Base-by-base conservation (phyloP, 257 asterid species). In the Vinca minor region DNA sequence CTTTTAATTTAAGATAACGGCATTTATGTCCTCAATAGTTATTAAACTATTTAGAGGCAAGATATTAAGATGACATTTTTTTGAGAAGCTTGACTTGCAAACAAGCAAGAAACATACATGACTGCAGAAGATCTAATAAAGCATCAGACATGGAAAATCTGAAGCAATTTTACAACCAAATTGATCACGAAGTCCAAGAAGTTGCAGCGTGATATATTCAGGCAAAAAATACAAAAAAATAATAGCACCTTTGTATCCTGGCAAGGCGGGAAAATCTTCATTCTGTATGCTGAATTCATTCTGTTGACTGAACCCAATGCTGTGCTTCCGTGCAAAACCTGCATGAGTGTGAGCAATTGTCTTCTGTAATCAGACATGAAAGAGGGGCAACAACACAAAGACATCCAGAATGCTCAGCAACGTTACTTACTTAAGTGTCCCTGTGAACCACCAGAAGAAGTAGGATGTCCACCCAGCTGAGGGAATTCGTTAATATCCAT, bases 261-360 rank as follows among this genome's bases (percentile, higher is more conserved):
- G 95, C 80, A 87, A 81, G 72, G 97, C 96, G 56, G 97, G 96
- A 67, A 90, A 90, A 78, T 90, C 97, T 85, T 90, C 97, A 82
- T 84, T 90, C 71, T 87, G 97, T 76, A 90, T 90, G 81, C 97
- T 87, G 83, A 90, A 90, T 71, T 87, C 96, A 72, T 85, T 90
- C 79, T 85, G 97, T 77, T 87, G 97, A 75, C 64, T 64, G 63
- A 85, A 84, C 57, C 95, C 87, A 54, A 87, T 74, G 65, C 79
- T 82, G 69, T 84, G 96, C 74, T 87, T 90, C 76, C 87, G 89
- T 75, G 85, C 68, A 73, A 79, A 77, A 78, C 97, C 97, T 90
- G 82, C 67, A 76, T 28, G 36, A 25, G 41, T 58, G 71, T 68
- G 68, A 47, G 61, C 59, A 47, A 62, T 21, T 26, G 44, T 20